Base-by-base conservation (phyloP, 1,284 basidiomycete species). In the Leccinum pallidistipes region DNA sequence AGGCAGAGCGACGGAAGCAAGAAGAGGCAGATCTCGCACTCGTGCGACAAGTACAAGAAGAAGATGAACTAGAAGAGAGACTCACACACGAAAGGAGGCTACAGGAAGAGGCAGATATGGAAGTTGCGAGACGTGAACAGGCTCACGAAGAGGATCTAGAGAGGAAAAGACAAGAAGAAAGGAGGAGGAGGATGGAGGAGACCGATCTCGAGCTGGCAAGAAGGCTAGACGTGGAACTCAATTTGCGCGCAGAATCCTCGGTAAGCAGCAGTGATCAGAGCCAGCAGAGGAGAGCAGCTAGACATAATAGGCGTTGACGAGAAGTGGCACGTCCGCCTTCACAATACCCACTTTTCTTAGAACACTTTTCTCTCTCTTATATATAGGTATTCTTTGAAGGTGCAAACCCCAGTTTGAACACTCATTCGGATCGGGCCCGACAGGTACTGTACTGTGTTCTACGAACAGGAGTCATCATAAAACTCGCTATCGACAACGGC, bases 71-170 rank as follows among this genome's bases (percentile, higher is more conserved):
- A 58, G 70, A 74, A 59, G 68, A 71, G 27, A 64, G 55, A 40
- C 45, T 73, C 11, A 59, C 59, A 4, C 63, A 49, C 53, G 66
- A 66, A 61, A 65, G 65, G 60, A 69, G 66, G 51, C 62, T 32
- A 31, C 75, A 76, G 47, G 74, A 72, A 61, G 75, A 72, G 40
- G 64, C 74, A 9, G 72, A 74, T 32, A 65, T 60, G 62, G 71
- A 74, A 47, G 74, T 74, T 9, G 72, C 72, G 18, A 74, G 58
- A 49, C 70, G 74, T 29, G 72, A 74, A 61, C 79, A 81, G 64
- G 68, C 67, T 47, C 73, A 74, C 61, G 79, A 81, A 64, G 78
- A 77, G 61, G 76, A 75, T 61, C 61, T 73, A 29, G 72, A 71
- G 65, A 70, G 68, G 58, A 69, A 65, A 55, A 77, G 80, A 65